Conservation (phyloP, 2,329 filamentous ascomycete genomes). For the Emmonsiellopsis sp. region DNA sequence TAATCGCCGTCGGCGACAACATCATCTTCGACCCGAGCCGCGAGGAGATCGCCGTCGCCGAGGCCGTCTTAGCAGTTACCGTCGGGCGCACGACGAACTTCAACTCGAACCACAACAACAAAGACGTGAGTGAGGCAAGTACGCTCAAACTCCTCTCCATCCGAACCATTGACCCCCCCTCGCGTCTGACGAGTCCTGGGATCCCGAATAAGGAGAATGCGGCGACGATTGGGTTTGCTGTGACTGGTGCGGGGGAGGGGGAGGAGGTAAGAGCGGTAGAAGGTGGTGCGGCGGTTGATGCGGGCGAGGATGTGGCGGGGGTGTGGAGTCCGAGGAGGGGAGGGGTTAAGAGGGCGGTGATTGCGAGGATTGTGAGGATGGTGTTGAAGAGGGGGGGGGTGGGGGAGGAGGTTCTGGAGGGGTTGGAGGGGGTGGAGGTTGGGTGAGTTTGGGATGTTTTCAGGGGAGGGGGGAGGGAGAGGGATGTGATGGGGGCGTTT, state of each 20-base stretch:
- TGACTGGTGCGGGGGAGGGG: slow-evolving; percentile 21
- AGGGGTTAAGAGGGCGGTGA: slow-evolving; percentile 65
- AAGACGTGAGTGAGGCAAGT: slow-evolving; percentile 33
- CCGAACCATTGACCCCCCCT: slow-evolving; percentile 66
- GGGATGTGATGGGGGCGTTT: too few relatives aligned
- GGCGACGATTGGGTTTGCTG: slow-evolving; percentile 37
- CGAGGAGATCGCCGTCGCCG: slow-evolving; percentile 89
- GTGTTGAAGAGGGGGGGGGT: slow-evolving; percentile 71
- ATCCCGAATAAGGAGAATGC: slow-evolving; percentile 57
- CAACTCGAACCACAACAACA: slow-evolving; percentile 15
- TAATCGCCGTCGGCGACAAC: slow-evolving; percentile 76
- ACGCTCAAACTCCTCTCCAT: slow-evolving; percentile 56
- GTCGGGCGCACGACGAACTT: slow-evolving; percentile 30
- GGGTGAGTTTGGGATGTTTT: slow-evolving; percentile 31
- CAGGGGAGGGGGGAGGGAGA: not conserved
- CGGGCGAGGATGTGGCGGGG: slow-evolving; percentile 51
- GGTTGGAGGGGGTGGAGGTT: slow-evolving; percentile 61
- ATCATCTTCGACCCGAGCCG: slow-evolving; percentile 88
- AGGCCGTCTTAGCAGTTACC: slow-evolving; percentile 78
- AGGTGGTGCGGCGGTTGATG: slow-evolving; percentile 39
- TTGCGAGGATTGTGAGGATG: slow-evolving; percentile 67
- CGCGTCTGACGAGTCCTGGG: slow-evolving; percentile 61
- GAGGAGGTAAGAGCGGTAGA: slow-evolving; percentile 32
- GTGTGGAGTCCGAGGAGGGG: slow-evolving; percentile 83
- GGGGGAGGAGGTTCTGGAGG: slow-evolving; percentile 76